Evolutionary conservation across 345 rosid genomes (phyloP), one percentile per base, ranked within the genome.

Genomic region (Eutrema japonicum): DNA sequence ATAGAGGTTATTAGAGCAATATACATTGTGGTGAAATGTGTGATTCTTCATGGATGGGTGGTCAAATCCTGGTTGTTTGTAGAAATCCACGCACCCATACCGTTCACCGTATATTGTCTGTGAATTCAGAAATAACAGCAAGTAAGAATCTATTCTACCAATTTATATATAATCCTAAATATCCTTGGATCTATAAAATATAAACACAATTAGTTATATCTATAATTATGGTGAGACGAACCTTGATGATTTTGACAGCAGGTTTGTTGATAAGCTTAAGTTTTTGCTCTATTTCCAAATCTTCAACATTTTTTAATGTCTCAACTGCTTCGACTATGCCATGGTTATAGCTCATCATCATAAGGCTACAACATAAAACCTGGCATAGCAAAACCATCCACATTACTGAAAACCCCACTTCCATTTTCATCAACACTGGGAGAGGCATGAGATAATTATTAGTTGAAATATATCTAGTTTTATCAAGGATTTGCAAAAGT

Each of bases 31-130:
- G 29, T 53, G 51, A 12, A 53, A 53, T 53, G 62, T 68, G 29
- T 54, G 41, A 48, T 68, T 54, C 11, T n/a, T 68, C 62, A 53
- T 52, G 5, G 41, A 68, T 53, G 16, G 27, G 4, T 68, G 40
- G 16, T 54, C 52, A 54, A 68, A 29, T 55, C 50, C 63, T 14
- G 72, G 33, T 68, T 68, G 72, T 43, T 68, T 54, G 64, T 68
- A 68, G 41, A 68, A 68, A 42, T 68, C 53, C 16, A 68, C 72
- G 1, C 64, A 68, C 14, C 72, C 42, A 55, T 68, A 54, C 3
- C 42, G 53, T 42, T 68, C 43, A 29, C 72, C 64, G 41, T 55
- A 10, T 12, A 18, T 16, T 16, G 64, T 41, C 72, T 53, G 51
- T n/a, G 3, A 30, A n/a, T 30, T 29, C 32, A 42, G 6, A 22